These are phyloP conservation scores for Zymoseptoria tritici DNA, from an alignment of 2,329 filamentous ascomycete species.

Conservation along the genomic window DNA sequence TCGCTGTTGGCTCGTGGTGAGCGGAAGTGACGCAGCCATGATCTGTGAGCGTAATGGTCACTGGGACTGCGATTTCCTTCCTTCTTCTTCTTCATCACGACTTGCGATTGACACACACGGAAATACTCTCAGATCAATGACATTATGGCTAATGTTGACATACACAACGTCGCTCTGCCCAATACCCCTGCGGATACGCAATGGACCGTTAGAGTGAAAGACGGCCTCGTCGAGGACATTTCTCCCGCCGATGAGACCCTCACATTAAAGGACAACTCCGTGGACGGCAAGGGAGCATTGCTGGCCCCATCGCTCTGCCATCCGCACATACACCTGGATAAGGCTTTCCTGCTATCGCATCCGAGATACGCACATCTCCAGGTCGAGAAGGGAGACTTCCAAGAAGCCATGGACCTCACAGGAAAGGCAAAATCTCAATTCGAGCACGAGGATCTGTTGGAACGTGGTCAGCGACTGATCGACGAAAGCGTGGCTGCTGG, in stretches of 20 bases:
- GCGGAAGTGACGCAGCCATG: neutral
- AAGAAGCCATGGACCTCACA: conserved; percentile 56
- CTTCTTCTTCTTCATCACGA: neutral
- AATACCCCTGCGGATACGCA: conserved; percentile 1
- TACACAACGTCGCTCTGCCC: conserved; percentile 10
- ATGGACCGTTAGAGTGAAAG: conserved; percentile 11
- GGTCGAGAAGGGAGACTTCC: conserved; percentile 54
- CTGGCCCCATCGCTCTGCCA: conserved; percentile 57
- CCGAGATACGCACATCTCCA: conserved; percentile 54
- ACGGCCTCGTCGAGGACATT: conserved; percentile 4
- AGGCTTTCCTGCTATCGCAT: conserved; percentile 53
- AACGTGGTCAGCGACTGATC: conserved; percentile 57
- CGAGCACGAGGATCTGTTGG: conserved; percentile 53
- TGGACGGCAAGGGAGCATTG: conserved; percentile 38
- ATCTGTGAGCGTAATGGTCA: neutral
- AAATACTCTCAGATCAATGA: neutral
- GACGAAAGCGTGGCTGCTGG: conserved; percentile 57
- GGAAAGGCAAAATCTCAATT: conserved; percentile 56
- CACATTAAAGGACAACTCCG: conserved; percentile 9
- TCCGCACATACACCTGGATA: conserved; percentile 67
- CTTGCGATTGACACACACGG: neutral
- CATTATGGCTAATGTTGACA: neutral
- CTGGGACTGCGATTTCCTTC: neutral
- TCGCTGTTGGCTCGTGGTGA: neutral
- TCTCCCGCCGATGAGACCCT: neutral